Percentiles rank a stretch among this genome's conserved stretches.
These are phyloP conservation scores for Cercospora sp. DNA, from an alignment of 2,329 filamentous ascomycete species.

Conservation along the genomic window DNA sequence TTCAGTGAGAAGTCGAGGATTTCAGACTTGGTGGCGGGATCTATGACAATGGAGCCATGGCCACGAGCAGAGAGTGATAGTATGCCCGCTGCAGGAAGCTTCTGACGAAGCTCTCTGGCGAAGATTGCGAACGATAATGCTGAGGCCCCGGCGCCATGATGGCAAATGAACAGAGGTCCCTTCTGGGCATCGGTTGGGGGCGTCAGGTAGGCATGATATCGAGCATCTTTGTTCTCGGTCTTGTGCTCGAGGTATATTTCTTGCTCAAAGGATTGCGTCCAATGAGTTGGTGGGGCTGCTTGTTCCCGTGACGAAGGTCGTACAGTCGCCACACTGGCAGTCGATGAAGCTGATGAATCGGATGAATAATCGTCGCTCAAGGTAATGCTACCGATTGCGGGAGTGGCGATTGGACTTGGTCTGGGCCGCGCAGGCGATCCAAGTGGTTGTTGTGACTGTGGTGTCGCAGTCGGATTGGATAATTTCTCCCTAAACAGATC, in stretches of 20 bases:
- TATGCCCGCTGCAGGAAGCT: conserved; percentile 76
- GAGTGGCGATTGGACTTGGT: conserved; percentile 25
- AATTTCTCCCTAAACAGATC: conserved; percentile 33
- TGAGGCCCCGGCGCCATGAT: conserved; percentile 92
- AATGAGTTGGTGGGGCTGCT: conserved; percentile 67
- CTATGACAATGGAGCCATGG: conserved; percentile 71
- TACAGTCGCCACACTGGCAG: conserved; percentile 70
- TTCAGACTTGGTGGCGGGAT: conserved; percentile 39
- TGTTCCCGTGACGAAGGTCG: conserved; percentile 36
- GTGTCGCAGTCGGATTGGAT: conserved; percentile 26
- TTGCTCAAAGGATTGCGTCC: conserved; percentile 88
- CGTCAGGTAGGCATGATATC: conserved; percentile 83
- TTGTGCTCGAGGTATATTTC: conserved; percentile 70
- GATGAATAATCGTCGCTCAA: conserved; percentile 37
- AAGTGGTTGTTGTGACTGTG: conserved; percentile 6
- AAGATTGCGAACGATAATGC: conserved; percentile 88
- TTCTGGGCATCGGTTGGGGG: conserved; percentile 63
- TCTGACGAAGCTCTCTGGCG: conserved; percentile 71
- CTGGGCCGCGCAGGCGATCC: conserved; percentile 20
- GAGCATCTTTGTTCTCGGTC: conserved; percentile 51
- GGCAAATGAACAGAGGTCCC: conserved; percentile 84
- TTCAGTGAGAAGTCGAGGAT: conserved; percentile 68
- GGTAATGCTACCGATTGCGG: conserved; percentile 13
- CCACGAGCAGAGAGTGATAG: conserved; percentile 83
- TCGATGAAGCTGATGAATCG: conserved; percentile 80